Conservation (phyloP, 2,329 filamentous ascomycete species). For the Fusarium beomiforme region DNA sequence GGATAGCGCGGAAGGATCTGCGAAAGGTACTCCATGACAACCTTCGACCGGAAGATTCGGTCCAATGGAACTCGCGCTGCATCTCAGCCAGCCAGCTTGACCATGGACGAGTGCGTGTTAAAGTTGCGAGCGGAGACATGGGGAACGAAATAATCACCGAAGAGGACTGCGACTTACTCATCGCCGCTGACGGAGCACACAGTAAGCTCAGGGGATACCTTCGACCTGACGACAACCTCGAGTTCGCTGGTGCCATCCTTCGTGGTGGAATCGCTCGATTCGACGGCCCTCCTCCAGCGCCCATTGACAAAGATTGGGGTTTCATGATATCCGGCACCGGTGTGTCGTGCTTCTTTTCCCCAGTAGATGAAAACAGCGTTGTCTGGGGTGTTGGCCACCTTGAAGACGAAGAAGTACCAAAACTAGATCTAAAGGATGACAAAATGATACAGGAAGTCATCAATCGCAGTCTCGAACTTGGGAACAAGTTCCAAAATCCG, state of each 20-base stretch:
- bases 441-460: conserved; percentile 45
- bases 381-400: conserved; percentile 56
- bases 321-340: conserved; percentile 52
- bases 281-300: conserved; percentile 44
- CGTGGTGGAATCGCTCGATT: conserved; percentile 53
- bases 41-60: conserved; percentile 9
- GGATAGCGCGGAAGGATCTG: conserved; percentile 51
- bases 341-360: conserved; percentile 55
- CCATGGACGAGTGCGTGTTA: conserved; percentile 39
- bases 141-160: conserved; percentile 5
- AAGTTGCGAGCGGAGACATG: conserved; percentile 7
- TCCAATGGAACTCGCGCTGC: conserved; percentile 44
- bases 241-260: conserved; percentile 53
- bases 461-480: conserved; percentile 45
- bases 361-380: conserved; percentile 52
- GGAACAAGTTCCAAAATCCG: conserved; percentile 49
- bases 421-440: conserved; percentile 16
- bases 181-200: conserved; percentile 57
- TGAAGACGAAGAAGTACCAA: conserved; percentile 31
- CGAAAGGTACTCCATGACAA: conserved; percentile 48
- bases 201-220: conserved; percentile 53
- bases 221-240: conserved; percentile 51
- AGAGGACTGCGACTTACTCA: conserved; percentile 53
- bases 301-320: conserved; percentile 53
- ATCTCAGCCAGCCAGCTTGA: conserved; percentile 35